phyloP scores from a whole-genome alignment of 2,329 filamentous ascomycete genomes.

The Scleromitrula shiraiana region DNA sequence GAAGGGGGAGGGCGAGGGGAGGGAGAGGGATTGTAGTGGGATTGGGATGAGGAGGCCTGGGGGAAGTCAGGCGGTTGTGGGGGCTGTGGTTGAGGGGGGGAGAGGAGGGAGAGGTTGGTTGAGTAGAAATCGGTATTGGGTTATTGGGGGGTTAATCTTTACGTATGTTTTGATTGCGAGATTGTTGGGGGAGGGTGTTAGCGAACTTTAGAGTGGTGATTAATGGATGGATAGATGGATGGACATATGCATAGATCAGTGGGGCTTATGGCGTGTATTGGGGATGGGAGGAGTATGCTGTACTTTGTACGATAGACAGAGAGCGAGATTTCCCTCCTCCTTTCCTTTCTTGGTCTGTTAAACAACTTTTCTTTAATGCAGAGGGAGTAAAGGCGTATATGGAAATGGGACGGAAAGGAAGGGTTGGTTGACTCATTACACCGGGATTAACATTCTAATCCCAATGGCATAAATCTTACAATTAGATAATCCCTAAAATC shows the following conservation, averaged over 20 bases:
- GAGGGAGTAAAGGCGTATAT: no score
- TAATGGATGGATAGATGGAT: no score
- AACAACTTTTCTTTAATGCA: no score
- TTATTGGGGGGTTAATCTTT: constrained; percentile 64
- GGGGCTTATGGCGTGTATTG: no score
- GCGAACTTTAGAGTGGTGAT: background rate
- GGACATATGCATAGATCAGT: no score
- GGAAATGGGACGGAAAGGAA: no score
- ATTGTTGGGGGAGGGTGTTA: constrained; percentile 41
- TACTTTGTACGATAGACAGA: background rate
- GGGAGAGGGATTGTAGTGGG: constrained; percentile 47
- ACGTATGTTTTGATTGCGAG: constrained; percentile 77
- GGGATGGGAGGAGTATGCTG: background rate
- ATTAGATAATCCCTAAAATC: no score
- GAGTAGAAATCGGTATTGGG: constrained; percentile 66
- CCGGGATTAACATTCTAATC: no score
- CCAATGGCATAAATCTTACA: no score
- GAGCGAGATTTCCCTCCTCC: background rate
- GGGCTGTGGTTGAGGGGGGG: constrained; percentile 68
- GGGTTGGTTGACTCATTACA: no score
- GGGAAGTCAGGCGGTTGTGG: constrained; percentile 45
- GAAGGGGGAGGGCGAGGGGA: constrained; percentile 42
- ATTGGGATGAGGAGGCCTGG: constrained; percentile 56
- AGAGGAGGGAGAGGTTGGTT: constrained; percentile 77
- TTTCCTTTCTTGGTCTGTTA: no score